Evolutionary conservation across 371 early-diverging fungal species (phyloP).

Genomic region (Dinochytrium kinnereticum): DNA sequence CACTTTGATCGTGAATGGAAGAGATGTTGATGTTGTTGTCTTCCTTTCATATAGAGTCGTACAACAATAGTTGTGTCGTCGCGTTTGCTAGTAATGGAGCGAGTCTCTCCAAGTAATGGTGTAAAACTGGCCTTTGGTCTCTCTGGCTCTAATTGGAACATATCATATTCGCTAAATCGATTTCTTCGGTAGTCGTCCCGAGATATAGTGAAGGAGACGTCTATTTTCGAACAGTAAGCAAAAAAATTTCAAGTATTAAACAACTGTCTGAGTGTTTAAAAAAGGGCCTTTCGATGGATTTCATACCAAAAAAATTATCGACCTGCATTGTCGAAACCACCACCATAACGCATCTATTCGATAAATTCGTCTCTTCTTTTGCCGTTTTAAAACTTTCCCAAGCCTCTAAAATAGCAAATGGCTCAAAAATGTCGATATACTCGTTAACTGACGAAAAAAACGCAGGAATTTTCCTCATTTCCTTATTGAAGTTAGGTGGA

Average conservation of each 20-base stretch:
- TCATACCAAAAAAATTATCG: conserved; percentile 78
- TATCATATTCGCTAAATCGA: conserved; percentile 34
- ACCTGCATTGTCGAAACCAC: conserved; percentile 62
- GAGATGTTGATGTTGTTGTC: conserved; percentile 18
- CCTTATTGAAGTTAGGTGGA: conserved; percentile 35
- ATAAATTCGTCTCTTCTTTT: conserved; percentile 62
- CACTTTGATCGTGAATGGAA: conserved; percentile 35
- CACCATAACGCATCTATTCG: conserved; percentile 54
- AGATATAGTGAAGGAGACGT: conserved; percentile 5
- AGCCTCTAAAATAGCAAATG: conserved; percentile 80
- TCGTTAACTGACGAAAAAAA: conserved; percentile 62
- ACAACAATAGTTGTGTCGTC: conserved; percentile 29
- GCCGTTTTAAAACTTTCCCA: conserved; percentile 82
- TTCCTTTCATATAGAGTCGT: conserved; percentile 27
- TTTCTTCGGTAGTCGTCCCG: conserved; percentile 10
- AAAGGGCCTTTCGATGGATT: too few species aligned
- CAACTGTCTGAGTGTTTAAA: too few species aligned
- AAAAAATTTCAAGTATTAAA: too few species aligned
- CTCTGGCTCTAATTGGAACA: conserved; percentile 18
- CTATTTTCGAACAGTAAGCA: too few species aligned
- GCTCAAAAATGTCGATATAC: conserved; percentile 78
- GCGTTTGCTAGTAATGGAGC: conserved; percentile 19
- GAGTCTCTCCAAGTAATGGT: conserved; percentile 37
- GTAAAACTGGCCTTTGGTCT: not conserved
- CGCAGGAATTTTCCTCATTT: conserved; percentile 58